These are phyloP conservation scores for Solanum tacnaense DNA, from an alignment of 257 asterid species.

Conservation along the genomic window DNA sequence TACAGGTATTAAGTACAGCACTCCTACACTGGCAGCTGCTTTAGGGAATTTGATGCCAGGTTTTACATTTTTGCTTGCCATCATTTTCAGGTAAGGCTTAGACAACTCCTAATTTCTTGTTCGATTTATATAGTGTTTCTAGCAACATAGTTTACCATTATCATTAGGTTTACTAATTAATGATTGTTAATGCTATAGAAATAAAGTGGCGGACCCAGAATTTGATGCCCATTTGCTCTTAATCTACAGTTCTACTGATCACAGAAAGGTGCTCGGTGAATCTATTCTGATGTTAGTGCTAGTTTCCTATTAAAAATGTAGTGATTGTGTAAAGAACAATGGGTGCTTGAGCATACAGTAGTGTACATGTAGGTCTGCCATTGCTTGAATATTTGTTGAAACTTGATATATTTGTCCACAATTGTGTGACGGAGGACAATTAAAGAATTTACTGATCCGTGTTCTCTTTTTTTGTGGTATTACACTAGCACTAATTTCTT, in stretches of 20 bases:
- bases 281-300: not conserved
- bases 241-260: not conserved
- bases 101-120: not conserved
- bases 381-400: not conserved
- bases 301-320: not conserved
- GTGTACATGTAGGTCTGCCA: not conserved
- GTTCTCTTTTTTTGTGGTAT: not conserved
- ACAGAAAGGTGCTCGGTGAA: not conserved
- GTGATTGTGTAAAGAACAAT: not conserved
- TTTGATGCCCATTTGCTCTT: not conserved
- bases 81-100: slow-evolving; percentile 1
- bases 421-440: not conserved
- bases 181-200: not conserved
- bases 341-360: not conserved
- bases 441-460: not conserved
- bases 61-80: slow-evolving; percentile 7
- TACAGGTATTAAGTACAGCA: slow-evolving; percentile 5
- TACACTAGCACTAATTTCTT: not conserved
- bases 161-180: not conserved
- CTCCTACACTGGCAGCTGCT: slow-evolving; percentile 9
- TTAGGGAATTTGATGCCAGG: slow-evolving; percentile 10
- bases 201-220: not conserved
- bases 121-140: not conserved
- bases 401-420: not conserved
- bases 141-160: not conserved